Base-by-base conservation (phyloP, 371 early-diverging fungal species). In the Mucor sp. region DNA sequence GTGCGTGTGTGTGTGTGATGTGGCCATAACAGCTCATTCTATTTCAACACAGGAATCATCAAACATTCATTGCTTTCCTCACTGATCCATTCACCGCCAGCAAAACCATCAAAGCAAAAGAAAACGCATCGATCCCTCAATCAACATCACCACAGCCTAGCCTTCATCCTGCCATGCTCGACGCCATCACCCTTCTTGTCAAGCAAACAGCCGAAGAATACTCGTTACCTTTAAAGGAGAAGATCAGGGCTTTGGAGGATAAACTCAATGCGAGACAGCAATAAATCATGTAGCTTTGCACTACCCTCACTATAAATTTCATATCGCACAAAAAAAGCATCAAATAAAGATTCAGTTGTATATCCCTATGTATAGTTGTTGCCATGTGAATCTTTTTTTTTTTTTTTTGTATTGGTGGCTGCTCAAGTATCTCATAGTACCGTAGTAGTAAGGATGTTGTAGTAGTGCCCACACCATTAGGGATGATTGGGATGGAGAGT, bases 1-100 rank as follows among this genome's bases (percentile, higher is more conserved):
- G 17, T 62, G n/a, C 7, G 28, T 21, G 23, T 62, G 17, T 62
- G n/a, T 3, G 1, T 2, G 4, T 19, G 5, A 39, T 28, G 14
- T 1, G 23, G 28, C 19, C 33, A 6, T 3, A 7, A 33, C 7
- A 7, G 32, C 14, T 55, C 19, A 12, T 30, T 50, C 28, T 43
- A 14, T 23, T 61, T 2, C 6, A 19, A 21, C 37, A 44, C 67
- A 74, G 74, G 41, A 74, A 74, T 9, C 74, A 74, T 57, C 67
- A 74, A 62, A 63, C 60, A 3, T 70, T 74, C 47, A 67, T 74
- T 55, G 39, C 67, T 4, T 74, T 55, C 37, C 25, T 74, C 21
- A 50, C 70, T 35, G 74, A 74, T 59, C 74, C 74, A 27, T 68
- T 72, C 28, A 33, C 72, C 6, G 58, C 68, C 9, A 12, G 62